A percentile compares a stretch with the other conserved stretches of the same genome.
Evolutionary conservation across 306 rosid species (phyloP).

Genomic region (Erythrophleum fordii): DNA sequence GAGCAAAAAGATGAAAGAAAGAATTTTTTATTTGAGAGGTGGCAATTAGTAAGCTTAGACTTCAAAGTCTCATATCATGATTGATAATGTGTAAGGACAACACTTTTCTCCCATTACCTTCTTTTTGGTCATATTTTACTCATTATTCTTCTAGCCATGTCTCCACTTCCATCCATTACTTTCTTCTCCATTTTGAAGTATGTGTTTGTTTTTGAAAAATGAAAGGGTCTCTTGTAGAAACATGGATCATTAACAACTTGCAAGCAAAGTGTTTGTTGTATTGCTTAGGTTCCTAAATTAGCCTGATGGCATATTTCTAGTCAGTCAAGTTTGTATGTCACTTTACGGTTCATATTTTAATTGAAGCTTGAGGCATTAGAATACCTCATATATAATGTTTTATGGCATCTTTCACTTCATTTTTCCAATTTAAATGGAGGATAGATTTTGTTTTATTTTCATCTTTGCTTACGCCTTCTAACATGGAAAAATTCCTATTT

Average conservation of each 20-base stretch:
- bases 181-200: slow-evolving; percentile 26
- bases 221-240: not conserved
- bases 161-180: slow-evolving; percentile 25
- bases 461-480: slow-evolving; percentile 55
- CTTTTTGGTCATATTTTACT: slow-evolving; percentile 47
- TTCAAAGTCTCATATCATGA: slow-evolving; percentile 49
- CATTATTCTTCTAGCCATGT: slow-evolving; percentile 34
- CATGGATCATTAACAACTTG: slow-evolving; percentile 35
- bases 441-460: slow-evolving; percentile 64
- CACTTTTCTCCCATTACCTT: slow-evolving; percentile 64
- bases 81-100: slow-evolving; percentile 46
- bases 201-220: not conserved
- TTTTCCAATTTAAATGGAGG: slow-evolving; percentile 31
- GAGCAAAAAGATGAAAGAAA: not conserved
- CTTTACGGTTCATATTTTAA: not conserved
- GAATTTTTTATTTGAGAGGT: slow-evolving; percentile 38
- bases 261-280: not conserved
- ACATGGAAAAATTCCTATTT: slow-evolving; percentile 87
- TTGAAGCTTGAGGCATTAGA: not conserved
- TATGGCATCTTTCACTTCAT: slow-evolving; percentile 31
- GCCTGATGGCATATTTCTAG: not conserved
- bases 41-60: slow-evolving; percentile 65
- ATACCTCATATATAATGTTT: not conserved
- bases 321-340: not conserved
- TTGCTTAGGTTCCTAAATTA: not conserved